These are phyloP conservation scores for Scolecobasidium constrictum DNA, from an alignment of 2,329 filamentous ascomycete species.

Conservation along the genomic window DNA sequence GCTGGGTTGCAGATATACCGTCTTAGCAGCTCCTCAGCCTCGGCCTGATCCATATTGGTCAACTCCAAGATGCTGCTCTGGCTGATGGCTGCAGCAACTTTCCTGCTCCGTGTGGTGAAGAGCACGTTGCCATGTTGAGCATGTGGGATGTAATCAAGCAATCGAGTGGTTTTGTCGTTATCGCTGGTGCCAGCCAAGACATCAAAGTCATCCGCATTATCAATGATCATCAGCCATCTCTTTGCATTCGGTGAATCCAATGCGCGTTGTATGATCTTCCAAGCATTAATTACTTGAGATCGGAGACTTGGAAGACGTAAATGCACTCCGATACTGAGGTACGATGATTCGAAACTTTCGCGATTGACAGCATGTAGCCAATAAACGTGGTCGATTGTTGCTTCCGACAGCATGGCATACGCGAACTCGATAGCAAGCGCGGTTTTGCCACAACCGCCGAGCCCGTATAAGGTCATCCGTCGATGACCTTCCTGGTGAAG, in stretches of 20 bases:
- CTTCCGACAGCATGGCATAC: conserved; percentile 26
- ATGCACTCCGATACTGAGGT: conserved; percentile 1
- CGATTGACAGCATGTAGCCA: conserved; percentile 14
- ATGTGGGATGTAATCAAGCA: conserved; percentile 11
- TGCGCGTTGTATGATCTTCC: conserved; percentile 14
- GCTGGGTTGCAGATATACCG: neutral
- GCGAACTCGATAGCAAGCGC: conserved; percentile 30
- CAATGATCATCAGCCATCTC: conserved; percentile 15
- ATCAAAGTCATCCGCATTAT: conserved; percentile 14
- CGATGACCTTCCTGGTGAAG: neutral
- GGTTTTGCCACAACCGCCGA: conserved; percentile 34
- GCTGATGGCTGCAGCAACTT: conserved; percentile 11
- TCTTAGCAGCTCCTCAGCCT: conserved; percentile 9
- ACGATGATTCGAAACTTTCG: conserved; percentile 13
- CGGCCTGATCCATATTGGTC: conserved; percentile 9
- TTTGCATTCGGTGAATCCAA: conserved; percentile 14
- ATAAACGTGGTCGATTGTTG: too few relatives aligned
- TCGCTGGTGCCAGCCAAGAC: conserved; percentile 8
- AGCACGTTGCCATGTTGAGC: conserved; percentile 12
- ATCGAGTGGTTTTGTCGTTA: too few relatives aligned
- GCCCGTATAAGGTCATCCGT: conserved; percentile 21
- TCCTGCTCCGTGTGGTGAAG: conserved; percentile 14
- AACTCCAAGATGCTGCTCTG: conserved; percentile 11
- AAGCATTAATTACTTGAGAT: too few relatives aligned
- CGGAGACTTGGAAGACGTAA: neutral